Evolutionary conservation across 164 flowering plant species (phyloP), one percentile per base, ranked within the genome.

Genomic region (Tetracentron sinense): DNA sequence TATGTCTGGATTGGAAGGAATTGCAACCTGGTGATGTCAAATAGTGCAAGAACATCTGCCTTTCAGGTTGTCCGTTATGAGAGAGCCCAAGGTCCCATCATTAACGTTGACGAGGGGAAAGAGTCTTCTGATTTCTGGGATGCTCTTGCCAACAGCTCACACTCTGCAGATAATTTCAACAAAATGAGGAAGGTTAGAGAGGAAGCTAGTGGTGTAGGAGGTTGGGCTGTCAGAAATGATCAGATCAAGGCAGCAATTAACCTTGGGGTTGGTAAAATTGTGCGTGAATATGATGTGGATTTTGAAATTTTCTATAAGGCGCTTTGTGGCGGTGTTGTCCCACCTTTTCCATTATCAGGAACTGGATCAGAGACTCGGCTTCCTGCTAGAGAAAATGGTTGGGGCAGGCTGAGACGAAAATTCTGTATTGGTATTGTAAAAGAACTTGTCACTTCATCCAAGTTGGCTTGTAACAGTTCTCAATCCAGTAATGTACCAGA

Each of bases 91-190:
- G 94, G 88, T 19, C 82, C 83, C 0, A 66, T 85, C 14, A n/a
- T 72, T 64, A 66, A 42, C 29, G 68, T 88, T 33, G 70, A 67
- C 31, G 97, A 90, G 75, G 92, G 92, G 38, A 77, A 84, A 61
- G 97, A 90, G 70, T 78, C 86, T 0, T 12, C 58, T 35, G 86
- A 77, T 22, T 90, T 90, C 69, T 90, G 92, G 97, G 83, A 80
- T 66, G 83, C 86, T 56, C 69, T 90, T 53, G 68, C 68, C 7
- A 68, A 48, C 26, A 74, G 66, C 46, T 72, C 79, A 47, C 46
- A 35, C 46, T 23, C 54, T 48, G 71, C 56, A 6, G 85, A 77
- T 69, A 70, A 56, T 48, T 44, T 16, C 30, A 69, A 68, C 4
- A 66, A 68, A 48, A 46, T 6, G 23, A 60, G 42, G 52, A 60